A percentile compares a stretch with the other conserved stretches of the same genome.
These are phyloP conservation scores for Arthrobotrys iridis DNA, from an alignment of 2,329 filamentous ascomycete species.

Conservation along the genomic window DNA sequence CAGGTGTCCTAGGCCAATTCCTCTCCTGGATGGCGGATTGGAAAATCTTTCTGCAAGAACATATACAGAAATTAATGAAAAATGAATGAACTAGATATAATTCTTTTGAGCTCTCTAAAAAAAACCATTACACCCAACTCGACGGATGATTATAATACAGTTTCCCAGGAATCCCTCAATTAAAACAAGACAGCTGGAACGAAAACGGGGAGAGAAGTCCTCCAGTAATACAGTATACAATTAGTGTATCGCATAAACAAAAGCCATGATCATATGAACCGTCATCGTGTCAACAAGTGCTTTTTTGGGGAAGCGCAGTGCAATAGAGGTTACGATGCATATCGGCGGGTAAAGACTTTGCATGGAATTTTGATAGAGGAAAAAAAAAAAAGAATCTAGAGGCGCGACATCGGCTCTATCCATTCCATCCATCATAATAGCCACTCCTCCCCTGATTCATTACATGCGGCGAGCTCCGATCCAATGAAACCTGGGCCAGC, in stretches of 20 bases:
- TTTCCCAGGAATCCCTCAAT: slow-evolving; percentile 25
- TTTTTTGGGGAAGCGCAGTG: slow-evolving; percentile 1
- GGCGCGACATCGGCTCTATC: slow-evolving; percentile 1
- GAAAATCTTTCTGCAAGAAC: not conserved
- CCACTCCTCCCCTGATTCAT: not conserved
- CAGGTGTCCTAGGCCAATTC: too few species aligned
- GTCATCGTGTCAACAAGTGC: too few species aligned
- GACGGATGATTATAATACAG: slow-evolving; percentile 18
- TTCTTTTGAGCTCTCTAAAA: slow-evolving; percentile 5
- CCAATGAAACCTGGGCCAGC: not conserved
- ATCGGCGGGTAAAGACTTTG: not conserved
- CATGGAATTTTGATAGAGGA: not conserved
- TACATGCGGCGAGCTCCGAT: not conserved
- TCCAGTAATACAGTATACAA: slow-evolving; percentile 2
- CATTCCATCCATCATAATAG: not conserved
- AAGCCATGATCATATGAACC: not conserved
- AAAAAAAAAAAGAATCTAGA: not conserved
- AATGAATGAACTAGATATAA: not conserved
- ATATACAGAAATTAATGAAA: not conserved
- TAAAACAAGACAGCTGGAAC: not conserved
- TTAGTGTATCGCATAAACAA: too few species aligned
- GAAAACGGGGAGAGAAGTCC: not conserved
- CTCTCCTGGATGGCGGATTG: not conserved
- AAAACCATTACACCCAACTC: not conserved
- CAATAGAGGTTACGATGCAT: not conserved